These are phyloP conservation scores for Cercospora beticola DNA, from an alignment of 2,329 filamentous ascomycete genomes.

Conservation along the genomic window DNA sequence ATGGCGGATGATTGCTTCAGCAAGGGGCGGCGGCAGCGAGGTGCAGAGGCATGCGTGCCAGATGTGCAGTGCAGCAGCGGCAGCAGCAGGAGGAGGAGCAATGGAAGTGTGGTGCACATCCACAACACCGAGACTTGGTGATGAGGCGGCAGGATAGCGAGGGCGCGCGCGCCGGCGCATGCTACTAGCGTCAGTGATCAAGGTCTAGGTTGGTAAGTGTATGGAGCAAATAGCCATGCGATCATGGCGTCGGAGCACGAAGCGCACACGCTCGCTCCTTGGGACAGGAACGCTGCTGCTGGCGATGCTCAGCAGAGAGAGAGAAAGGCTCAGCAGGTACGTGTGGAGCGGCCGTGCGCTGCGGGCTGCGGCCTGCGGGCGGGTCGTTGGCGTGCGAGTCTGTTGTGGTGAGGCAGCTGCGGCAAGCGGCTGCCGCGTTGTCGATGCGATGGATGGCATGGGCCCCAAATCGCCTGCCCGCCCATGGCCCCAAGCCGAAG, in stretches of 20 bases:
- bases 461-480: not conserved
- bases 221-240: conserved; percentile 27
- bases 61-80: conserved; percentile 18
- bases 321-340: conserved; percentile 1
- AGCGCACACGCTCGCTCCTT: conserved; percentile 14
- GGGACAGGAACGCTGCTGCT: conserved; percentile 4
- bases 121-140: conserved; percentile 3
- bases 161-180: conserved; percentile 23
- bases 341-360: conserved; percentile 2
- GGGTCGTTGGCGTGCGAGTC: not conserved
- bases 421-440: not conserved
- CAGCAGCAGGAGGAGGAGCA: conserved; percentile 9
- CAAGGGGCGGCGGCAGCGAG: conserved; percentile 34
- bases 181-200: conserved; percentile 25
- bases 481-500: not conserved
- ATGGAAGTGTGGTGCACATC: not conserved
- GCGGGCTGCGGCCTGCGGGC: not conserved
- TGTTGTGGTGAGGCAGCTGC: not conserved
- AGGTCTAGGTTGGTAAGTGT: conserved; percentile 26
- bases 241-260: conserved; percentile 28
- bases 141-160: conserved; percentile 21
- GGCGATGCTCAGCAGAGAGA: not conserved
- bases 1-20: conserved; percentile 26
- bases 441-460: not conserved
- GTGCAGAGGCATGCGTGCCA: conserved; percentile 32